Conservation (phyloP, 2,329 filamentous ascomycete species). For the Bipolaris victoriae region DNA sequence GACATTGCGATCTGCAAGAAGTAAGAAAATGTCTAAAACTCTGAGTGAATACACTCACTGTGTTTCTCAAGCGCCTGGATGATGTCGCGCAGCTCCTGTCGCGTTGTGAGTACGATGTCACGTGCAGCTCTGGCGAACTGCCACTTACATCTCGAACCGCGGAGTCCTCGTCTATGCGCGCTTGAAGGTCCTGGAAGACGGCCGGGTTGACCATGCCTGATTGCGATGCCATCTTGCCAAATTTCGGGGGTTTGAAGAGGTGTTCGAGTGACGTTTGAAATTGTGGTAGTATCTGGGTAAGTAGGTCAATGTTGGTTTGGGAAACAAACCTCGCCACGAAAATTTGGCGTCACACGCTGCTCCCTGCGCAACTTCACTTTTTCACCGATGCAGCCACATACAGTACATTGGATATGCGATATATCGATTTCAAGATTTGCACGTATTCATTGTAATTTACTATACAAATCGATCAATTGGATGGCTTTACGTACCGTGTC, state of each 20-base stretch:
- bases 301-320: slow-evolving; percentile 14
- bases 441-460: not conserved
- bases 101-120: slow-evolving; percentile 39
- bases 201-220: slow-evolving; percentile 73
- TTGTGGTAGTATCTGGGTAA: not conserved
- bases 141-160: slow-evolving; percentile 72
- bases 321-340: slow-evolving; percentile 7
- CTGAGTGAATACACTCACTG: slow-evolving; percentile 48
- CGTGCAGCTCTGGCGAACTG: slow-evolving; percentile 23
- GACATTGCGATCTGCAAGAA: slow-evolving; percentile 67
- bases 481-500: not conserved
- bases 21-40: slow-evolving; percentile 15
- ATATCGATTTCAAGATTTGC: not conserved
- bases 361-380: slow-evolving; percentile 13
- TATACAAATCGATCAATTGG: too few relatives aligned
- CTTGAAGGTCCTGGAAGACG: slow-evolving; percentile 87
- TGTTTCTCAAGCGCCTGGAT: slow-evolving; percentile 82
- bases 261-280: not conserved
- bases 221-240: slow-evolving; percentile 33
- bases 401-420: not conserved
- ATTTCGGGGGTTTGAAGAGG: not conserved
- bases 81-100: slow-evolving; percentile 75
- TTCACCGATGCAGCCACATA: not conserved
- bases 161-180: slow-evolving; percentile 86
- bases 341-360: slow-evolving; percentile 3